A percentile compares a stretch with the other conserved stretches of the same genome.
These are phyloP conservation scores for Radiomyces spectabilis DNA, from an alignment of 192 early-diverging fungal genomes.

Conservation along the genomic window DNA sequence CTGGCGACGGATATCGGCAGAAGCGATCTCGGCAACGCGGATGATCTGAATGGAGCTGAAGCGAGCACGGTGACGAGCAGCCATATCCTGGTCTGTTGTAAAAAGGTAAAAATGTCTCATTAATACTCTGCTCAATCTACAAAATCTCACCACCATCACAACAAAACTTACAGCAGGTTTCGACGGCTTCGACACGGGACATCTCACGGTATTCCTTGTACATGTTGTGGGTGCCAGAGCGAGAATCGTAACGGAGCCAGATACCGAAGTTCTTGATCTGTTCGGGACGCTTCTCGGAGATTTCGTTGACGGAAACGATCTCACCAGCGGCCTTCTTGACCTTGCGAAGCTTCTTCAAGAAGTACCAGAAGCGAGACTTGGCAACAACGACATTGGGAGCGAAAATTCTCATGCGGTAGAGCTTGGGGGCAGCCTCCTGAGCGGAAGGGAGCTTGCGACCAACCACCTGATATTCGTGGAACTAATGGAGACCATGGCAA, in stretches of 20 bases:
- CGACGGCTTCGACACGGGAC: slow-evolving; percentile 65
- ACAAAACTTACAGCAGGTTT: no score
- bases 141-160: no score
- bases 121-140: no score
- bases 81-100: slow-evolving; percentile 99
- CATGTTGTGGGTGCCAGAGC: slow-evolving; percentile 99
- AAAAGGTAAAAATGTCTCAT: no score
- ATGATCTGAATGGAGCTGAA: slow-evolving; percentile 98
- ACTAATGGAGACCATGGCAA: background rate
- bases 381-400: slow-evolving; percentile 97
- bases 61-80: slow-evolving; percentile 95
- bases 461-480: slow-evolving; percentile 55
- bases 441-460: slow-evolving; percentile 89
- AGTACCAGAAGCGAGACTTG: slow-evolving; percentile 99
- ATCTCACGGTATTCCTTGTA: slow-evolving; percentile 99
- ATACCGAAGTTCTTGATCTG: slow-evolving; percentile 97
- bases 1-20: slow-evolving; percentile 84
- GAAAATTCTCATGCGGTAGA: slow-evolving; percentile 98
- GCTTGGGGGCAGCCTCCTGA: slow-evolving; percentile 85
- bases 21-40: slow-evolving; percentile 87
- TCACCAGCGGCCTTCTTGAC: slow-evolving; percentile 98
- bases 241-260: slow-evolving; percentile 99
- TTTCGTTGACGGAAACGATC: slow-evolving; percentile 96
- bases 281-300: slow-evolving; percentile 87
- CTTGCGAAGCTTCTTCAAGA: slow-evolving; percentile 95